phyloP scores from a whole-genome alignment of 805 yeast species.

The Brettanomyces custersianus region DNA sequence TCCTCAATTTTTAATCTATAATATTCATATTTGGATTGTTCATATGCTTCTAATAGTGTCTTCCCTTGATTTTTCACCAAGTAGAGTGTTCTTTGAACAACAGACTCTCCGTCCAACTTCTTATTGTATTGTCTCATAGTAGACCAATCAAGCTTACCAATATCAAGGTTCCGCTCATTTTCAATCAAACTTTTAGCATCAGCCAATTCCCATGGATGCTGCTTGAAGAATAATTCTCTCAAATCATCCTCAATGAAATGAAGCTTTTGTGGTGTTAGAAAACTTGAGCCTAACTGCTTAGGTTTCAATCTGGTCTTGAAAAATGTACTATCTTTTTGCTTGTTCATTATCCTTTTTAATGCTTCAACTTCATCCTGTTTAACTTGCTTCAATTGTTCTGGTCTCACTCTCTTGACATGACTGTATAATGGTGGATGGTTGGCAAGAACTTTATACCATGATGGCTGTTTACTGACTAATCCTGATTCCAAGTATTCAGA shows the following conservation, averaged over 20 bases:
- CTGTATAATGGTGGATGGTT: conserved; percentile 71
- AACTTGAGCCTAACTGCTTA: conserved; percentile 28
- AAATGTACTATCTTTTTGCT: conserved; percentile 11
- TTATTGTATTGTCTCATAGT: conserved; percentile 61
- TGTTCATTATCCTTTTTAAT: conserved; percentile 7
- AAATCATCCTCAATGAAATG: conserved; percentile 68
- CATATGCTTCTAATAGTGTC: conserved; percentile 60
- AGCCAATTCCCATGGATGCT: conserved; percentile 98
- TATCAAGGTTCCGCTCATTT: conserved; percentile 50
- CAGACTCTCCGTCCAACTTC: conserved; percentile 83
- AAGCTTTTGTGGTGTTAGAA: conserved; percentile 46
- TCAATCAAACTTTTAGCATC: conserved; percentile 81
- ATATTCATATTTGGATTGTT: conserved; percentile 79
- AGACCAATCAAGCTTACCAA: conserved; percentile 60
- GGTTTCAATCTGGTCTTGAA: conserved; percentile 41
- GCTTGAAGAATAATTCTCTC: conserved; percentile 74
- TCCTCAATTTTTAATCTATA: conserved; percentile 78
- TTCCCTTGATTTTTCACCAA: conserved; percentile 31
- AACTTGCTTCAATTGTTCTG: conserved; percentile 19
- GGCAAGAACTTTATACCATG: conserved; percentile 84
- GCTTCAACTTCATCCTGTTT: conserved; percentile 15
- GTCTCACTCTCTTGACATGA: conserved; percentile 36
- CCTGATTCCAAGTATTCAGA: conserved; percentile 69
- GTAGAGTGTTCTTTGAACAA: conserved; percentile 65
- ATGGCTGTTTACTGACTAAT: conserved; percentile 62